Conservation (phyloP, 2,329 filamentous ascomycete species). For the Eutypella sp. region DNA sequence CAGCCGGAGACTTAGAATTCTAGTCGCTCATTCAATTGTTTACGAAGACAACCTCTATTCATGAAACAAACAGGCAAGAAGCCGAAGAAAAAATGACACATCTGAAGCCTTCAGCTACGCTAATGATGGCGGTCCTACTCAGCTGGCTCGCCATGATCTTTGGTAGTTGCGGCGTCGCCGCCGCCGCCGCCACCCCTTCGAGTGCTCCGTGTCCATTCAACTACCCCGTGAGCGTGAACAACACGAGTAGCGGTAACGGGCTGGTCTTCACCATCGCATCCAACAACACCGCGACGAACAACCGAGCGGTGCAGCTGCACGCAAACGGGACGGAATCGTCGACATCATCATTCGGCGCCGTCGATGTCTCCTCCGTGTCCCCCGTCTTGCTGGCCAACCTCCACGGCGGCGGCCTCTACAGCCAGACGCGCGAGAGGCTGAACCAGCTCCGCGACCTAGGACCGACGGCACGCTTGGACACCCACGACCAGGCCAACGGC, state of each 20-base stretch:
- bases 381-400: conserved; percentile 14
- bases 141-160: too few species aligned
- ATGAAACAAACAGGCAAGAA: too few species aligned
- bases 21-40: too few species aligned
- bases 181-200: conserved; percentile 1
- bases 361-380: conserved; percentile 18
- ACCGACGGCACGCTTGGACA: conserved; percentile 14
- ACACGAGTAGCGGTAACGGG: conserved; percentile 13
- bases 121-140: too few species aligned
- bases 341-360: conserved; percentile 6
- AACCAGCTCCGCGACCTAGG: conserved; percentile 18
- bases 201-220: conserved; percentile 15
- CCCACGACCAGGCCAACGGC: conserved; percentile 11
- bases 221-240: conserved; percentile 14
- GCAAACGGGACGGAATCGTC: conserved; percentile 8
- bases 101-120: too few species aligned
- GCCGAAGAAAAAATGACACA: too few species aligned
- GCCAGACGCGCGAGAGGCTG: conserved; percentile 5
- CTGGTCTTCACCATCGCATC: conserved; percentile 12
- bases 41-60: too few species aligned
- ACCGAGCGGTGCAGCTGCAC: conserved; percentile 18
- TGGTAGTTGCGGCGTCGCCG: too few species aligned
- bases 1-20: too few species aligned
- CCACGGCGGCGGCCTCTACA: conserved; percentile 6
- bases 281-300: conserved; percentile 12